These are phyloP conservation scores for Globisporangium camurandrum DNA, from an alignment of 352 stramenopile species.

Conservation along the genomic window DNA sequence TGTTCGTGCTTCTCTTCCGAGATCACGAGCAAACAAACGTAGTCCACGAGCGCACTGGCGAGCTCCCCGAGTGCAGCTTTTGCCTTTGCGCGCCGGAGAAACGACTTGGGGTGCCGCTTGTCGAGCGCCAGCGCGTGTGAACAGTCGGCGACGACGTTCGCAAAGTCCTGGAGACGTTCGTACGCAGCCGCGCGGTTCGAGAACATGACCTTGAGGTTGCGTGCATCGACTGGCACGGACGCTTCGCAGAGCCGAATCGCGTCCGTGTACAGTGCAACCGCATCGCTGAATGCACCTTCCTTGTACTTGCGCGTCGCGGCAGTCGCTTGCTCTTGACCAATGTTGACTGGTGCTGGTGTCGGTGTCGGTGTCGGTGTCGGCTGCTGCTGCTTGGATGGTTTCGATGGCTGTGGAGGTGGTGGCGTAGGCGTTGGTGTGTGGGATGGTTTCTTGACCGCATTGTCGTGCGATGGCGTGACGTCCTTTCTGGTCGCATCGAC, in stretches of 20 bases:
- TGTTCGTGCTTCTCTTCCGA: conserved; percentile 72
- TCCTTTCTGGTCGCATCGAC: conserved; percentile 20
- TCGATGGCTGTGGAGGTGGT: conserved; percentile 18
- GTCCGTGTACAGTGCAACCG: conserved; percentile 59
- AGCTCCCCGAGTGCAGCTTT: conserved; percentile 38
- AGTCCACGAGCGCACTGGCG: conserved; percentile 66
- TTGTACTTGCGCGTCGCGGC: conserved; percentile 78
- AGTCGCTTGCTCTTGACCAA: conserved; percentile 57
- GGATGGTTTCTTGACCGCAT: conserved; percentile 18
- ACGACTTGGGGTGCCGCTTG: conserved; percentile 71
- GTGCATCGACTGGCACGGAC: conserved; percentile 45
- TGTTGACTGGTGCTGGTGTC: conserved; percentile 15
- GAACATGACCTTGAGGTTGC: conserved; percentile 84
- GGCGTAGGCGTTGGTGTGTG: too few species aligned
- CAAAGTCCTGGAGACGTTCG: conserved; percentile 58
- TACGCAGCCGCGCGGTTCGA: conserved; percentile 74
- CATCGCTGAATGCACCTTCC: conserved; percentile 49
- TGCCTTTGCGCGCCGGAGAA: conserved; percentile 67
- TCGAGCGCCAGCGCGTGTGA: conserved; percentile 48
- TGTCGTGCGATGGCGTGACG: conserved; percentile 13
- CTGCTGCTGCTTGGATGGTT: conserved; percentile 18
- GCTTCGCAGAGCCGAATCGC: conserved; percentile 58
- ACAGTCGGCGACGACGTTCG: conserved; percentile 58
- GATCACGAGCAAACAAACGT: conserved; percentile 71
- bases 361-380: conserved; percentile 11